Evolutionary conservation across 2,329 filamentous ascomycete species (phyloP), one percentile per base, ranked within the genome.

Genomic region (Epichloe sylvatica): DNA sequence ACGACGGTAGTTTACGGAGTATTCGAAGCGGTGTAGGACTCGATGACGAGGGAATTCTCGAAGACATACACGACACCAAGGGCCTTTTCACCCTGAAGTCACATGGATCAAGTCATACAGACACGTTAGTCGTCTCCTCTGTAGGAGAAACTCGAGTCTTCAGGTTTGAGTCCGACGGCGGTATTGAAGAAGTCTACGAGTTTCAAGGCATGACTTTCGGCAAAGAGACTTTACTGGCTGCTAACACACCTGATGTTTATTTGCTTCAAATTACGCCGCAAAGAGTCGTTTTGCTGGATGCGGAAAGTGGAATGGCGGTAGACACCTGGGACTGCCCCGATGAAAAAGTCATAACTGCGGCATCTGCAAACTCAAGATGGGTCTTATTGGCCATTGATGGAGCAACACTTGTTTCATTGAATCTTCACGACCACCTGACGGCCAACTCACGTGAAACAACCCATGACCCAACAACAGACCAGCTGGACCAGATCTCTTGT

Each of bases 21-120:
- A 87, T 98, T 21, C 78, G 92, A 49, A 97, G 91, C 62, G 94
- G 92, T 46, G 90, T 98, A 46, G 90, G 90, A 0, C 76, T 97
- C 47, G 88, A 96, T 62, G 88, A 96, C 50, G 69, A 90, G 15
- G 91, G 89, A 19, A 75, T 91, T 5, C 70, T 97, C 8, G 86
- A 82, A 36, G 84, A 94, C 43, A 81, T 97, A 68, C 74, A 81
- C 34, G 77, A 83, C 60, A 81, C 87, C 40, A 80, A 80, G 49
- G 80, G 82, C 25, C 67, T 95, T 2, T 94, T 89, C 70, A 74
- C 82, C 3, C 63, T 94, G 13, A 72, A 69, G 55, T 75, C 76
- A 51, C 59, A 72, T 48, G 66, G 67, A 0, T 67, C 70, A 37
- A 63, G 64, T 15, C 73, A 71, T 52, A 70, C 70, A 23, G 87